Conservation (phyloP, 495 filamentous ascomycete genomes). For the Coniosporium apollinis region DNA sequence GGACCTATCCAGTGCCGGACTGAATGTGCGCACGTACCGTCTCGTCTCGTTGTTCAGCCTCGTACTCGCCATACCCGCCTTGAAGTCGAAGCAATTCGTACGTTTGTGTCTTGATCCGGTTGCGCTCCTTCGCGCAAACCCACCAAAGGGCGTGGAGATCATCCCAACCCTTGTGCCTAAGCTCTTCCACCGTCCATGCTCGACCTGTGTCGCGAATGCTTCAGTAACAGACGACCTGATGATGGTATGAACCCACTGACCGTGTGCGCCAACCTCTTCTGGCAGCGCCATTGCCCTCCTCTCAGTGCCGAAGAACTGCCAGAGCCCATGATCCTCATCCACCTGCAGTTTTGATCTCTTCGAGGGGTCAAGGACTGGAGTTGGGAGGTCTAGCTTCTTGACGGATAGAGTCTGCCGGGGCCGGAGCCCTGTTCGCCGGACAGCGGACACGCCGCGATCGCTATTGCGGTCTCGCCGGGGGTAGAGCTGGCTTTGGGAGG, state of each 20-base stretch:
- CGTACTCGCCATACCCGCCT: constrained; percentile 50
- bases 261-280: constrained; percentile 47
- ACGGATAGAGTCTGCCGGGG: constrained; percentile 50
- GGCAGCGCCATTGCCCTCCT: constrained; percentile 48
- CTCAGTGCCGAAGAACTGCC: constrained; percentile 67
- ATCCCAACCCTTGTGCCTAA: constrained; percentile 80
- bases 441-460: constrained; percentile 61
- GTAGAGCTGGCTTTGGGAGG: constrained; percentile 14
- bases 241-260: constrained; percentile 21
- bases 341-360: constrained; percentile 35
- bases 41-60: constrained; percentile 38
- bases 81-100: constrained; percentile 46
- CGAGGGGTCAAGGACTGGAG: constrained; percentile 41
- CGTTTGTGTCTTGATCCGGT: constrained; percentile 65
- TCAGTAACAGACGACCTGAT: background rate
- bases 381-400: constrained; percentile 53
- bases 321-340: constrained; percentile 74
- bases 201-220: constrained; percentile 36
- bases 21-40: constrained; percentile 37
- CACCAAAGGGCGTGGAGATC: constrained; percentile 89
- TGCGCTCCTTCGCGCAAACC: constrained; percentile 84
- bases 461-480: constrained; percentile 40
- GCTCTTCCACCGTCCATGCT: constrained; percentile 72
- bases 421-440: constrained; percentile 50
- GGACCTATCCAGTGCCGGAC: too few relatives aligned